Evolutionary conservation across 805 yeast genomes (phyloP), one percentile per base, ranked within the genome.

Genomic region (Kazachstania bromeliacearum): DNA sequence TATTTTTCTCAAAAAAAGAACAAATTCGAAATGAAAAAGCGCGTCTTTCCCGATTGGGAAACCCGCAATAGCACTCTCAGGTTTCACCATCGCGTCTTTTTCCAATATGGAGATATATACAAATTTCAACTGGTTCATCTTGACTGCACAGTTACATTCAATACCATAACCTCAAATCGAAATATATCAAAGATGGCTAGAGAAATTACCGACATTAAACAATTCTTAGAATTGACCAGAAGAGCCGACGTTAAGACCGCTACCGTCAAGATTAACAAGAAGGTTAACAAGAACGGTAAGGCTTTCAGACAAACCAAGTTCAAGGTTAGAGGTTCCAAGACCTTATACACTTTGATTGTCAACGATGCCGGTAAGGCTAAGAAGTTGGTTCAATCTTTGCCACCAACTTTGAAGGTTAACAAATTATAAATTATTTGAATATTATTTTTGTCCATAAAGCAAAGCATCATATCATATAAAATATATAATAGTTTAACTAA

Each of bases 361-460:
- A 77, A 82, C 74, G 97, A 92, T 69, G 82, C 85, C 62, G 81
- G 85, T 68, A 88, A 87, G 79, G 97, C 97, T 62, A 79, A 84
- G 81, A 92, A 92, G 77, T 78, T 92, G 73, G 79, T 84, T 64
- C 96, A 88, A 76, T 83, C 97, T 62, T 77, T 92, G 62, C 96
- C 97, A 68, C 95, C 98, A 67, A 76, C 83, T 60, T 76, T 83
- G 69, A 75, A 77, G 66, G 79, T 80, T 65, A 75, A 66, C 62
- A 60, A 58, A 49, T 60, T 63, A 60, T 65, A 66, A 63, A 45
- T 36, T 32, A 26, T 39, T 12, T 31, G 21, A 20, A n/a, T n/a
- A n/a, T n/a, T n/a, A n/a, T n/a, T n/a, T n/a, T n/a, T n/a, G n/a
- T n/a, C n/a, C n/a, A n/a, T n/a, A n/a, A n/a, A n/a, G n/a, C n/a